Evolutionary conservation across 225 moss, liverwort and hornwort species (phyloP).

Genomic region (Takakia lepidozioides): DNA sequence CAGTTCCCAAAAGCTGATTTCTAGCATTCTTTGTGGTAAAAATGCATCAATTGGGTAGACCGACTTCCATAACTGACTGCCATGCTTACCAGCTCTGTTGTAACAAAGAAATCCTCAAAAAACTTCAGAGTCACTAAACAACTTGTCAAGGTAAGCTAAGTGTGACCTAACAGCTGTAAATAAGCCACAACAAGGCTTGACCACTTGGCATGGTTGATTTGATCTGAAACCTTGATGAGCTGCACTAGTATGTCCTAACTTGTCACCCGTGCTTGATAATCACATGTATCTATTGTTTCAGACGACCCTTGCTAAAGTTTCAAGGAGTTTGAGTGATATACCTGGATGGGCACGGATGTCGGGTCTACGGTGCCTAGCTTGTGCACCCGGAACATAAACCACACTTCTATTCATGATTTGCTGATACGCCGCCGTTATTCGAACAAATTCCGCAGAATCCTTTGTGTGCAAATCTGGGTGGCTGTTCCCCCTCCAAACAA

Average conservation of each 20-base stretch:
- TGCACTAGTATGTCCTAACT: neutral
- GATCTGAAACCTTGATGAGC: neutral
- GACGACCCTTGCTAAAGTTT: too few relatives aligned
- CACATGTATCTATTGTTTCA: neutral
- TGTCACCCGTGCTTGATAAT: neutral
- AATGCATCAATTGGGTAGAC: too few relatives aligned
- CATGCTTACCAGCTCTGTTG: neutral
- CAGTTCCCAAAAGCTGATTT: too few relatives aligned
- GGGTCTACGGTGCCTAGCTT: slow-evolving; percentile 37
- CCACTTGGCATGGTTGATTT: neutral
- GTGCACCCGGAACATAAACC: slow-evolving; percentile 14
- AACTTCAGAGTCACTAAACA: too few relatives aligned
- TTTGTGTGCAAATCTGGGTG: slow-evolving; percentile 86
- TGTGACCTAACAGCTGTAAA: too few relatives aligned
- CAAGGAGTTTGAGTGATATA: slow-evolving; percentile 3
- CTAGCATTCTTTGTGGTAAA: too few relatives aligned
- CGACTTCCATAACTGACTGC: too few relatives aligned
- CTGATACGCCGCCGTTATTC: slow-evolving; percentile 79
- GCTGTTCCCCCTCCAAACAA: too few relatives aligned
- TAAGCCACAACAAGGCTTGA: too few relatives aligned
- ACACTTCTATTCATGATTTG: slow-evolving; percentile 63
- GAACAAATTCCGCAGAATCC: slow-evolving; percentile 76
- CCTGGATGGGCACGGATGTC: slow-evolving; percentile 29
- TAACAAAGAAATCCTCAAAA: neutral
- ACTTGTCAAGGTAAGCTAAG: too few relatives aligned